Base-by-base conservation (phyloP, 2,329 filamentous ascomycete species). In the Bipolaris sorokiniana region DNA sequence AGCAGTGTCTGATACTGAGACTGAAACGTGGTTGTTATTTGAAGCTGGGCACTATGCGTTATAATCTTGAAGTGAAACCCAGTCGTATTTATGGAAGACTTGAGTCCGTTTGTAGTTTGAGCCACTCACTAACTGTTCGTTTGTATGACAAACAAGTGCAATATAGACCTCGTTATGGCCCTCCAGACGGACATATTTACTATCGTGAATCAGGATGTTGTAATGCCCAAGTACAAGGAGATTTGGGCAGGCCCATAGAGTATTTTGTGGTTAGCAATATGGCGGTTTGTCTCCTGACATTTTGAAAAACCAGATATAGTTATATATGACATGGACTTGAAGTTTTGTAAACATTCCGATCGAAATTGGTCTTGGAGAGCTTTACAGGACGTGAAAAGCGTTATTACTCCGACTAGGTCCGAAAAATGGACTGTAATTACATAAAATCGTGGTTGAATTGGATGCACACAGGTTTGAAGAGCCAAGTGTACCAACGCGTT, bases 41-140 rank as follows among this genome's bases (percentile, higher is more conserved):
- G 40, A 26, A 38, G 23, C 23, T 23, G 41, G 18, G 26, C 15
- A 16, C 9, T 28, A 20, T 46, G 44, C 42, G 22, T 7, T 20
- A 33, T 13, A 7, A 15, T 34, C 33, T 28, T 7, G 18, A 18
- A 3, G 16, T 37, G 41, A 52, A 11, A 20, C 36, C 13, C 18
- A 20, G 9, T 37, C 26, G 36, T 6, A 18, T 44, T n/a, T 22
- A 44, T n/a, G 31, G 16, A 23, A 7, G 13, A 23, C 10, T 16
- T 23, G 36, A 11, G 26, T 15, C 26, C 18, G 31, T 38, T 58
- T 50, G 46, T 4, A 4, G 11, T 9, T 18, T 47, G 51, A 5
- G 49, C 41, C 22, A 13, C 46, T 28, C 28, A 46, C 26, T 42
- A 7, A 55, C 11, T 44, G 47, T 38, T 23, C 36, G 47, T 58